Evolutionary conservation across 1,284 basidiomycete species (phyloP).

Genomic region (Puccinia polysora): DNA sequence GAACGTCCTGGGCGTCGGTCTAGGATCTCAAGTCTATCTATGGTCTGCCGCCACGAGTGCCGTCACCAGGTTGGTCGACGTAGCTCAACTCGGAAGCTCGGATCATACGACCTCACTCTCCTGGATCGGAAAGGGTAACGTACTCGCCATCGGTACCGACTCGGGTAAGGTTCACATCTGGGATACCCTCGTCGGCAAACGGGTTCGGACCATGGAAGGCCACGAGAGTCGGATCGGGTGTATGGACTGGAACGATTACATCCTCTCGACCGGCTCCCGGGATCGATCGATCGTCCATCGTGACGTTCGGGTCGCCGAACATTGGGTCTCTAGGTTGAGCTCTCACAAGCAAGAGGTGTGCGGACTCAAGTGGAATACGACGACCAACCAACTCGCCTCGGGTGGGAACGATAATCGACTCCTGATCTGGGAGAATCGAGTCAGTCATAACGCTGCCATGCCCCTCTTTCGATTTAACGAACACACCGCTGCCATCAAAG

Average conservation of each 20-base stretch:
- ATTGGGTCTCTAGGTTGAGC: constrained; percentile 70
- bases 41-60: constrained; percentile 92
- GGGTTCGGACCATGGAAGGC: constrained; percentile 74
- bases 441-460: background rate
- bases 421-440: constrained; percentile 67
- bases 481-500: constrained; percentile 93
- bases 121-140: constrained; percentile 67
- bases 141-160: constrained; percentile 85
- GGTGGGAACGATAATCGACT: constrained; percentile 99
- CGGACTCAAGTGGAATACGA: constrained; percentile 80
- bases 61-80: constrained; percentile 86
- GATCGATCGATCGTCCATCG: constrained; percentile 87
- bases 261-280: constrained; percentile 84
- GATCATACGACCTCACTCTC: constrained; percentile 12
- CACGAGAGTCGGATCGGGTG: constrained; percentile 85
- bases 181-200: constrained; percentile 65
- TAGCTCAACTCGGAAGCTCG: constrained; percentile 63
- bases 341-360: constrained; percentile 95
- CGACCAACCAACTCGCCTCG: constrained; percentile 67
- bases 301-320: constrained; percentile 70
- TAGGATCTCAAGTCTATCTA: constrained; percentile 86
- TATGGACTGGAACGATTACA: constrained; percentile 85
- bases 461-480: constrained; percentile 93
- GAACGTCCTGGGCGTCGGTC: constrained; percentile 87
- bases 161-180: constrained; percentile 85